Base-by-base conservation (phyloP, 192 early-diverging fungal species). In the Chytriomyces confervae region DNA sequence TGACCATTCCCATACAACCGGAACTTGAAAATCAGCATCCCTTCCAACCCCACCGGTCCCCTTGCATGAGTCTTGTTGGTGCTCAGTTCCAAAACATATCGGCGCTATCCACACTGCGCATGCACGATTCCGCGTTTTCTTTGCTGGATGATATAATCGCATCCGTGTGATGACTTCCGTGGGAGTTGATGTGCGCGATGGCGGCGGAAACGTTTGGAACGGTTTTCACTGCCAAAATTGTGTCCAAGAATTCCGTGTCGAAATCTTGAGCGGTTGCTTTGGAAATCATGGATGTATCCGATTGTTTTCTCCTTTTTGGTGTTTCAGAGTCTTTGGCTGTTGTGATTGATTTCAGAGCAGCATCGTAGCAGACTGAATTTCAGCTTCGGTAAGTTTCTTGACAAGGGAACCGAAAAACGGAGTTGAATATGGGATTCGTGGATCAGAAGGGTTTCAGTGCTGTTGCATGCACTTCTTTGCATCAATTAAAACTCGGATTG, bases 51-150 rank as follows among this genome's bases (percentile, higher is more conserved):
- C 5, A 98, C 98, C 0, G 98, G 98, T 5, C 98, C 98, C 66
- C 98, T 90, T 9, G 98, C 98, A 80, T 99, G 98, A 1, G 96
- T 98, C 84, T 99, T 99, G 88, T 99, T 99, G 67, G 98, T 99
- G 77, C 93, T 95, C 43, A 94, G 79, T 99, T 99, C 94, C 94
- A 97, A 84, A 94, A 99, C 29, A 96, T 95, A 16, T 96, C 98
- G n/a, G 98, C 96, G 2, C 97, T 92, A 82, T 99, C 98, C 5
- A 99, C 96, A 24, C 89, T 83, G 7, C 88, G 87, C 96, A 99
- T 94, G 79, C 97, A 99, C 68, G 77, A 81, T 66, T 96, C 89
- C 1, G 96, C 96, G 43, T 79, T 85, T 1, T 79, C 79, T 68
- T 86, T 84, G 70, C 87, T 82, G 80, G 95, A 92, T 6, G 98